phyloP scores from a whole-genome alignment of 2,329 filamentous ascomycete genomes.

The Stemphylium beticola region DNA sequence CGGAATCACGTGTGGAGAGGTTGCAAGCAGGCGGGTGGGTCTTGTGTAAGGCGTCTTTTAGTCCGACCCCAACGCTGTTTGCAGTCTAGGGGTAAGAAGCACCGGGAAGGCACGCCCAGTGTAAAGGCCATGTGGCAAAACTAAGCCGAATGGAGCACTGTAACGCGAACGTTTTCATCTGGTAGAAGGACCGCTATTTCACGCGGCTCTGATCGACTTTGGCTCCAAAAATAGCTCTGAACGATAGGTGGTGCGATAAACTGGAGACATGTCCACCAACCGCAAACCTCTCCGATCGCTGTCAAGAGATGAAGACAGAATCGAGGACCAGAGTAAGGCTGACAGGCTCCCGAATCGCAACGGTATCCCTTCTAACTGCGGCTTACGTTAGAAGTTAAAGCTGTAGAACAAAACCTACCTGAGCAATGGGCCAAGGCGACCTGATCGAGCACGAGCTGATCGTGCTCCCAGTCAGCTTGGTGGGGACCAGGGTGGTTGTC shows the following conservation, averaged over 20 bases:
- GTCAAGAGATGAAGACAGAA: too few species aligned
- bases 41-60: constrained; percentile 3
- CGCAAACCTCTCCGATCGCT: neutral
- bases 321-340: constrained; percentile 5
- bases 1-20: neutral
- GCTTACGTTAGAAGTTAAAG: constrained; percentile 12
- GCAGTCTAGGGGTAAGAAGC: constrained; percentile 1
- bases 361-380: constrained; percentile 1
- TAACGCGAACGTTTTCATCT: neutral
- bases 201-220: neutral
- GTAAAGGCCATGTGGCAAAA: constrained; percentile 2
- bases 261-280: constrained; percentile 1
- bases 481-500: constrained; percentile 4
- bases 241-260: neutral
- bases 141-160: neutral
- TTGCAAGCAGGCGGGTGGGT: neutral
- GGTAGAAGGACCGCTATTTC: neutral
- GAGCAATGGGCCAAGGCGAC: constrained; percentile 3
- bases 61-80: neutral
- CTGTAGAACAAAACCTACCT: neutral
- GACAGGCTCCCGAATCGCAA: constrained; percentile 2
- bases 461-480: constrained; percentile 14
- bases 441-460: constrained; percentile 5
- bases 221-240: constrained; percentile 2
- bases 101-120: constrained; percentile 1